phyloP scores from a whole-genome alignment of 2,329 filamentous ascomycete species.

The Hypoxylon sp. region DNA sequence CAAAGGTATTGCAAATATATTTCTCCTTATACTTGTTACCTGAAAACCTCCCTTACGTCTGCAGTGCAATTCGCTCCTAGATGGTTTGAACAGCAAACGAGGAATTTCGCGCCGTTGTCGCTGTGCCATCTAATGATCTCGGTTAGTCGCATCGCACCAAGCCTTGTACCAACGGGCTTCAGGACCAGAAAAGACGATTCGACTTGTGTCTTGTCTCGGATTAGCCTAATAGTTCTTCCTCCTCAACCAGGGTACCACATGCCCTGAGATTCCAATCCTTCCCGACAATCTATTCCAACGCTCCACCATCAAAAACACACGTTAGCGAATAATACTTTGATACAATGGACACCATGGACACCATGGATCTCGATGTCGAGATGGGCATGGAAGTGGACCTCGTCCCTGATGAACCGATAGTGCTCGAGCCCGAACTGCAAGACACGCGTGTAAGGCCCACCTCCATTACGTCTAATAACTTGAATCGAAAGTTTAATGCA shows the following conservation, averaged over 20 bases:
- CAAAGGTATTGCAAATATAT: conserved; percentile 5
- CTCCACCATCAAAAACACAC: conserved; percentile 2
- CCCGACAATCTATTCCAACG: neutral
- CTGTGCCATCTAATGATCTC: neutral
- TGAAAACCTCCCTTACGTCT: neutral
- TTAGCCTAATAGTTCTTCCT: neutral
- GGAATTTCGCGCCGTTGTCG: neutral
- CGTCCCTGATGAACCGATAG: conserved; percentile 61
- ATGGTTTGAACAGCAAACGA: neutral
- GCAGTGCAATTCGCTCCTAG: neutral
- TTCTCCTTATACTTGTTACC: conserved; percentile 3
- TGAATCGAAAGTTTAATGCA: conserved; percentile 34
- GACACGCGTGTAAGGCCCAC: conserved; percentile 51
- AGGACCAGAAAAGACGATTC: neutral
- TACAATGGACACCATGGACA: conserved; percentile 54
- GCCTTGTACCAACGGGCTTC: neutral
- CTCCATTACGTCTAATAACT: neutral
- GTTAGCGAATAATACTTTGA: conserved; percentile 4
- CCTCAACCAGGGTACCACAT: neutral
- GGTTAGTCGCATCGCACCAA: conserved; percentile 8
- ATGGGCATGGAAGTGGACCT: conserved; percentile 75
- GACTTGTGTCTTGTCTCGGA: neutral
- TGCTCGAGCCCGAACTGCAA: conserved; percentile 51
- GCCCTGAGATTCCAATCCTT: neutral
- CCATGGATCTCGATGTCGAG: conserved; percentile 79